Base-by-base conservation (phyloP, 2,329 filamentous ascomycete genomes). In the Clonostachys rosea region DNA sequence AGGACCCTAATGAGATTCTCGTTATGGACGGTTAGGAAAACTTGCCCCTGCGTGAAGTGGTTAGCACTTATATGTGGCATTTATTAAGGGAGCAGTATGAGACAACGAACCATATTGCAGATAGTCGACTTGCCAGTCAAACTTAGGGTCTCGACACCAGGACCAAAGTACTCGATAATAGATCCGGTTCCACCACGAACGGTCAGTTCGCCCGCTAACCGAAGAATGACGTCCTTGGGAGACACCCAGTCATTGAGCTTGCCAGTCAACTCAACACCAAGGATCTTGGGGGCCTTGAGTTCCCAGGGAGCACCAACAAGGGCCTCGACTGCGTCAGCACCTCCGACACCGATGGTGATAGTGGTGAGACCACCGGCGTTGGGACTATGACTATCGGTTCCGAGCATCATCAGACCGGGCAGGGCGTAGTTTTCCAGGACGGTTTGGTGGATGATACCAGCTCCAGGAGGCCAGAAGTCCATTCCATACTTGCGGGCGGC, bases 371-470 rank as follows among this genome's bases (percentile, higher is more conserved):
- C 94, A 58, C 94, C 94, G n/a, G 90, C 94, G 63, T 97, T 99
- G 40, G 94, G 94, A 42, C 91, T 96, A 69, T 99, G 94, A 60
- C 89, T 95, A 69, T 99, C 94, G 33, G 94, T 99, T 47, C 94
- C 94, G 39, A 99, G 80, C 91, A 99, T 97, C 91, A 99, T 96
- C 57, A 97, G 71, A 44, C 94, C 94, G 17, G 94, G 94, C n/a
- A 92, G 84, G 34, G 91, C 89, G 64, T 99, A 99, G 71, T 99
- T 97, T 74, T 99, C 94, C 58, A 99, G 71, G 18, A 99, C 94
- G 45, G 89, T 95, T 78, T 99, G 94, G 71, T 99, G 94, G 55
- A 99, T 96, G 55, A 96, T 96, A 53, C 91, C 91, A 8, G 91
- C 91, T 50, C 91, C 91, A 0, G 91, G 91, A 3, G 90, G 89